Percentiles rank a stretch among this genome's conserved stretches.
Conservation (phyloP, 495 filamentous ascomycete species). For the Daldinia childiae region DNA sequence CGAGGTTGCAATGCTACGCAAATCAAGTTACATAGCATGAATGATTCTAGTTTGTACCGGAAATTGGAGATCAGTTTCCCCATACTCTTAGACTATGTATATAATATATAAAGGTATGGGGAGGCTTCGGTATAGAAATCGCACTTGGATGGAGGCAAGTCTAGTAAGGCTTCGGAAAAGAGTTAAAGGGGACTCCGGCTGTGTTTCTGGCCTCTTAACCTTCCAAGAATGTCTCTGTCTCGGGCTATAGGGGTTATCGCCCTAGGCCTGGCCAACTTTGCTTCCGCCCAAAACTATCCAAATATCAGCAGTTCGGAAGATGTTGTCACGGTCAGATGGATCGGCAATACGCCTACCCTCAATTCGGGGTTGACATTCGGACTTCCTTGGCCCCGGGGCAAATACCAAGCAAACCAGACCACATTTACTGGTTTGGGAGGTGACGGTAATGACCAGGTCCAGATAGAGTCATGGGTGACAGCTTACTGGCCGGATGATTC, state of each 20-base stretch:
- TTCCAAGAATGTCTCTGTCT: constrained; percentile 8
- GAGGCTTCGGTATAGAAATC: not conserved
- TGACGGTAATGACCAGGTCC: constrained; percentile 36
- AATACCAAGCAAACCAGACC: constrained; percentile 46
- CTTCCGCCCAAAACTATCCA: constrained; percentile 16
- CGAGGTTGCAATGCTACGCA: constrained; percentile 38
- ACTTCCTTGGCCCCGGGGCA: constrained; percentile 55
- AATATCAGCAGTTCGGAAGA: constrained; percentile 29
- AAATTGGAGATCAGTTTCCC: constrained; percentile 17
- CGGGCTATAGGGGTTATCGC: not conserved
- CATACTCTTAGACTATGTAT: constrained; percentile 6
- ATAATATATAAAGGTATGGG: constrained; percentile 1
- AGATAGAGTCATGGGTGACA: constrained; percentile 55
- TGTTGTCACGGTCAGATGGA: constrained; percentile 48
- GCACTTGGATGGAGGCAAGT: constrained; percentile 7
- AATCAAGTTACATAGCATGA: constrained; percentile 29
- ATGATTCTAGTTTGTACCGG: constrained; percentile 9
- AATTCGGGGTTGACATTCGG: constrained; percentile 54
- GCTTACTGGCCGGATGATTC: constrained; percentile 58
- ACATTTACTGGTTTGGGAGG: constrained; percentile 44
- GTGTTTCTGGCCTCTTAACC: not conserved
- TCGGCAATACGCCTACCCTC: constrained; percentile 49
- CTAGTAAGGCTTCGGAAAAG: constrained; percentile 10
- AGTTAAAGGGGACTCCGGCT: not conserved
- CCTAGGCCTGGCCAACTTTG: constrained; percentile 12